These are phyloP conservation scores for Pseudogymnoascus sp. DNA, from an alignment of 2,329 filamentous ascomycete species.

Conservation along the genomic window DNA sequence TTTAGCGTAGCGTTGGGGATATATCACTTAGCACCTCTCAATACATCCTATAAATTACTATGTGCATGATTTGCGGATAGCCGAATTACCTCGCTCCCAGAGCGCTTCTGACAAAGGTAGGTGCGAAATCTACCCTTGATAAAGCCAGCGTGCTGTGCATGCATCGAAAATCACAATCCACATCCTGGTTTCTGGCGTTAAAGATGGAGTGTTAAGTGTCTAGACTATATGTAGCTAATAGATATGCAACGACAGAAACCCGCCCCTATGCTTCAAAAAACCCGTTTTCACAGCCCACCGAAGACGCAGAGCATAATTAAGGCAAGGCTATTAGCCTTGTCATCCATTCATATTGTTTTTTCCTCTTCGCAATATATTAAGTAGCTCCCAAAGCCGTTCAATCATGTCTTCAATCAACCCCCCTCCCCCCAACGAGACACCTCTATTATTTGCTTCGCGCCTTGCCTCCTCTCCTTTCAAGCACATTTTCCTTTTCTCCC, in stretches of 20 bases:
- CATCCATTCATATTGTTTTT: conserved; percentile 5
- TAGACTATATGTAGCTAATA: background rate
- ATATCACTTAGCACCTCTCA: background rate
- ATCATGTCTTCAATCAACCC: conserved; percentile 3
- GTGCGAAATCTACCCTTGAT: background rate
- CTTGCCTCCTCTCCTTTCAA: background rate
- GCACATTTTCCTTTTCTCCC: background rate
- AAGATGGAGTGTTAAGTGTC: background rate
- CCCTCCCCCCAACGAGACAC: background rate
- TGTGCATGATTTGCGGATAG: background rate
- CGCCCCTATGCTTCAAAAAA: background rate
- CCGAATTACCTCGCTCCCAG: background rate
- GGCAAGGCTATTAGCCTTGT: conserved; percentile 2
- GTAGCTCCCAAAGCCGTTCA: conserved; percentile 6
- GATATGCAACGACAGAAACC: background rate
- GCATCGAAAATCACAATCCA: background rate
- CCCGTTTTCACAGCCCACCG: background rate
- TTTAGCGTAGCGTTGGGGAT: background rate
- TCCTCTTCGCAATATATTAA: background rate
- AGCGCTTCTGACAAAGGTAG: background rate
- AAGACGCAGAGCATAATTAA: background rate
- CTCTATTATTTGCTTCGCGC: conserved; percentile 6
- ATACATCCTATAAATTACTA: background rate
- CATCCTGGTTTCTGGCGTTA: background rate
- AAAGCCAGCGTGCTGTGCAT: background rate